phyloP scores from a whole-genome alignment of 2,329 filamentous ascomycete genomes.

The Pestalotiopsis sp. region DNA sequence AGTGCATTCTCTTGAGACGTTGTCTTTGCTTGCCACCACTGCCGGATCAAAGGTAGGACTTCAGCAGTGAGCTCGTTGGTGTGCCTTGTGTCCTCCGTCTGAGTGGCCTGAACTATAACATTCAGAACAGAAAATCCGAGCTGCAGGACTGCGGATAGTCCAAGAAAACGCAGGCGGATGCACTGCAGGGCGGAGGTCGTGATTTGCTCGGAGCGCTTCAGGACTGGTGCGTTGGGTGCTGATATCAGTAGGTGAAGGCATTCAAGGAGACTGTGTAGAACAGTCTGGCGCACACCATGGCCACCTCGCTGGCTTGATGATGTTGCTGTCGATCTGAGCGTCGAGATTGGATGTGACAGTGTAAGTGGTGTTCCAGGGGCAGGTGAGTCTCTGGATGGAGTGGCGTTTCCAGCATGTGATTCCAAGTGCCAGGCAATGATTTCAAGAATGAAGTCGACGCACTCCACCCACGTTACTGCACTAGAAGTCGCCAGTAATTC shows the following conservation, averaged over 20 bases:
- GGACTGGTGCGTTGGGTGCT: conserved; percentile 67
- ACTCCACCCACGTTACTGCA: conserved; percentile 64
- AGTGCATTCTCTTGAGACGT: conserved; percentile 57
- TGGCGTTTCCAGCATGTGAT: conserved; percentile 35
- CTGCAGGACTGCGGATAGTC: conserved; percentile 65
- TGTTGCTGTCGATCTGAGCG: conserved; percentile 27
- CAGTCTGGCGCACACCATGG: conserved; percentile 31
- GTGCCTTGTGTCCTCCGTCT: conserved; percentile 67
- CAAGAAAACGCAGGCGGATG: conserved; percentile 58
- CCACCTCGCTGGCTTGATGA: conserved; percentile 18
- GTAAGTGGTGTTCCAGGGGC: conserved; percentile 36
- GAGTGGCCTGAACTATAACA: conserved; percentile 61
- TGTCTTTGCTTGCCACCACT: conserved; percentile 76
- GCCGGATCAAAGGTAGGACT: conserved; percentile 69
- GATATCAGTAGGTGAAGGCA: conserved; percentile 66
- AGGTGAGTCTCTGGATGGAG: conserved; percentile 45
- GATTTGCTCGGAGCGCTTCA: conserved; percentile 55
- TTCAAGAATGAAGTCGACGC: conserved; percentile 70
- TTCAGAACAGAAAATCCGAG: conserved; percentile 77
- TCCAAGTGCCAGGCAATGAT: conserved; percentile 57
- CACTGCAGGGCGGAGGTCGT: conserved; percentile 58
- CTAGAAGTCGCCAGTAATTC: conserved; percentile 68
- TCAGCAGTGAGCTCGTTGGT: conserved; percentile 59
- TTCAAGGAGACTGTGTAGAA: conserved; percentile 58
- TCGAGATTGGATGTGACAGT: conserved; percentile 29